Percentiles rank a stretch among this genome's conserved stretches.
Evolutionary conservation across 768 basidiomycete species (phyloP).

Genomic region (Lactarius indigo): DNA sequence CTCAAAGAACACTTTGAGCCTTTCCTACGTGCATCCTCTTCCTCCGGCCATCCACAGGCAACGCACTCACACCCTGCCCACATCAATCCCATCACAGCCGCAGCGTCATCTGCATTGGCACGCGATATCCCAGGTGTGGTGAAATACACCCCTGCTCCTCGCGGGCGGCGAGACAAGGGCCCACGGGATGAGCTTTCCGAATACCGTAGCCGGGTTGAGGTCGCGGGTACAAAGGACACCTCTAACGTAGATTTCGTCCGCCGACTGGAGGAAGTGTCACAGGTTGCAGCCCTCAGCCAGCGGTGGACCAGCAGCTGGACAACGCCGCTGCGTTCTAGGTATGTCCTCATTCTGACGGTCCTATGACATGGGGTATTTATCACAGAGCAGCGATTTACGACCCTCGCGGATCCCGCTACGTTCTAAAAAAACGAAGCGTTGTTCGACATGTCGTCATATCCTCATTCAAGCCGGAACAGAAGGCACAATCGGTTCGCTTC

Average conservation of each 20-base stretch:
- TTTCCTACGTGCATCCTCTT: slow-evolving; percentile 81
- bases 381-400: slow-evolving; percentile 60
- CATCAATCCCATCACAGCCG: slow-evolving; percentile 77
- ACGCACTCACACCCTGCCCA: slow-evolving; percentile 67
- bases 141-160: slow-evolving; percentile 67
- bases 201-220: slow-evolving; percentile 70
- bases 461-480: slow-evolving; percentile 98
- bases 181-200: slow-evolving; percentile 73
- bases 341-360: slow-evolving; percentile 28
- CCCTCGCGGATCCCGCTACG: slow-evolving; percentile 90
- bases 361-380: slow-evolving; percentile 4
- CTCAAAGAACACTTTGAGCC: slow-evolving; percentile 97
- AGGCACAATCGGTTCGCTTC: slow-evolving; percentile 89
- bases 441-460: slow-evolving; percentile 90
- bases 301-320: slow-evolving; percentile 82
- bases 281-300: slow-evolving; percentile 71
- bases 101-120: slow-evolving; percentile 85
- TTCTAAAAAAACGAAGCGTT: slow-evolving; percentile 93
- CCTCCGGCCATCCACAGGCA: slow-evolving; percentile 55
- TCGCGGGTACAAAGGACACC: slow-evolving; percentile 52
- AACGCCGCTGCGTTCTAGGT: slow-evolving; percentile 62
- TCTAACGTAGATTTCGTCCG: slow-evolving; percentile 69
- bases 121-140: slow-evolving; percentile 82
- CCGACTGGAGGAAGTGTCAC: slow-evolving; percentile 54
- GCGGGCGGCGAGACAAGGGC: slow-evolving; percentile 55